Base-by-base conservation (phyloP, 306 rosid species). In the Gastrolobium bilobum region DNA sequence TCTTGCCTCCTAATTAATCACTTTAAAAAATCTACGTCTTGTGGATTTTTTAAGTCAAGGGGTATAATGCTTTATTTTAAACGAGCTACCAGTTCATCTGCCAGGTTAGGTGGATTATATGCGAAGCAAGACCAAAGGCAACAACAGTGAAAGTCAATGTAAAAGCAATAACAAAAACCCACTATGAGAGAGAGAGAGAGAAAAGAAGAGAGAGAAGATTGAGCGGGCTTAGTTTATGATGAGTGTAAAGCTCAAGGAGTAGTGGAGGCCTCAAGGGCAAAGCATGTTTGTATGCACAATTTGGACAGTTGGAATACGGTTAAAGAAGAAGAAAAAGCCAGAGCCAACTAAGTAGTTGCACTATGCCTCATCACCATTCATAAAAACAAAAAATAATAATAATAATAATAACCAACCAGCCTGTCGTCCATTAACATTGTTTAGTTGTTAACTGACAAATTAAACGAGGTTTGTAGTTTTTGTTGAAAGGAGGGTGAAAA, bases 61-160 rank as follows among this genome's bases (percentile, higher is more conserved):
- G 78, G n/a, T 10, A 11, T 10, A 3, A 35, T 50, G 76, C 59
- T 78, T 65, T 83, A 72, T 15, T 80, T 83, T 29, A 71, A 78
- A 82, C 4, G 31, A 70, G 35, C 1, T 4, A 30, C 26, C 56
- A 68, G 52, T 51, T 76, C 34, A 76, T 60, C 39, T 30, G 5
- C 30, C 2, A 73, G 31, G 60, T 66, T 52, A 60, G 75, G 78
- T 79, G 54, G 81, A 79, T 79, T 83, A 78, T 43, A 50, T 9
- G 66, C 31, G 73, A 89, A 88, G 95, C 70, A 56, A 69, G 54
- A 46, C 7, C 10, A 75, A 66, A 14, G 69, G 2, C 47, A 68
- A 73, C 57, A 83, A 73, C 57, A 83, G 83, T 71, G 71, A 83
- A 84, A 61, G 63, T 61, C 58, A 79, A 65, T 61, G 56, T 59